Evolutionary conservation across 371 early-diverging fungal genomes (phyloP), one percentile per base, ranked within the genome.

Genomic region (Nematocida ausubeli): DNA sequence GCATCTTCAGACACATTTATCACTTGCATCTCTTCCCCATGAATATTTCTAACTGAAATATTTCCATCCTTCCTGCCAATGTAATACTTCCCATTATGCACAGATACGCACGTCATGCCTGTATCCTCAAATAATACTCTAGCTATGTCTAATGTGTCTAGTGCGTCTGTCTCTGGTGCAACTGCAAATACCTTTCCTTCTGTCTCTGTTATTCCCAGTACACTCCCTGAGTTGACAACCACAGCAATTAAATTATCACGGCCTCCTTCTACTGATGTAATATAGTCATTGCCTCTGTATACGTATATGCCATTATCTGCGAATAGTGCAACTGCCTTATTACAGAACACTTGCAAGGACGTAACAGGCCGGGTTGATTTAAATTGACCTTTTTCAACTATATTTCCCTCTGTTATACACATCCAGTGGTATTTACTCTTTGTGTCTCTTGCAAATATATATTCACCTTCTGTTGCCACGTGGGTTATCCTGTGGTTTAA

Each of bases 261-360:
- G 32, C 63, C 65, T 16, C 49, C 78, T 16, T 75, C 65, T 34
- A 55, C 26, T 7, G 42, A 30, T 1, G 42, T 37, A 5, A 28
- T 22, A 22, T 54, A 54, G 12, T 75, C 65, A 34, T 19, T 40
- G 3, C n/a, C 16, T 49, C 56, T 49, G 47, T 75, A 55, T 5
- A 75, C 28, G 30, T 7, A 28, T 22, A 75, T 28, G 9, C 78
- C 78, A 52, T 75, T 75, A 54, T 75, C 78, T 42, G 78, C 65
- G 50, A 64, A 64, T n/a, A 75, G 30, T 4, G 47, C 26, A 9
- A 66, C 66, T 30, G 55, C 39, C n/a, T 40, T 37, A 12, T 32
- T 32, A 7, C 35, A 24, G 34, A 35, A 47, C 22, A 5, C 35
- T 35, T 39, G 66, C 6, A 65, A 5, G 9, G 39, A 44, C 42